These are phyloP conservation scores for Drosera spatulata DNA, from an alignment of 179 eudicot genomes.

Conservation along the genomic window DNA sequence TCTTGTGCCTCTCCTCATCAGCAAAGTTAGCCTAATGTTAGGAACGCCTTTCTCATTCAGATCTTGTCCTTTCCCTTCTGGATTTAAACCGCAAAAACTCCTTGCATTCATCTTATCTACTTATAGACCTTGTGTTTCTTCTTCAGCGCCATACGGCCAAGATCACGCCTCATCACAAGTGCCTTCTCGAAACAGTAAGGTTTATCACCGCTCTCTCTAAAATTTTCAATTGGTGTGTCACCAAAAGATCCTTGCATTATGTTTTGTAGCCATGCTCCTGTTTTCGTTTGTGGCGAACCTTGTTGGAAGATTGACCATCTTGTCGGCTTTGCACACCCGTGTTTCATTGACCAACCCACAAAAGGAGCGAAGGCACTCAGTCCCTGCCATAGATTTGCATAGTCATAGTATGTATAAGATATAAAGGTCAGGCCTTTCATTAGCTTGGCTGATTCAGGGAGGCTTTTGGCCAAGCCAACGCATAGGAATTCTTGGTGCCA, in stretches of 20 bases:
- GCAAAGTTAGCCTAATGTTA: slow-evolving; percentile 27
- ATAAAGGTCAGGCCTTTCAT: slow-evolving; percentile 26
- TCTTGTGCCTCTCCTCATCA: slow-evolving; percentile 34
- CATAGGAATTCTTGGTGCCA: slow-evolving; percentile 38
- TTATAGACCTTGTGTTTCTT: slow-evolving; percentile 18
- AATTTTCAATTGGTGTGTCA: slow-evolving; percentile 10
- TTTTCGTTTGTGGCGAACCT: slow-evolving; percentile 23
- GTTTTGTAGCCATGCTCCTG: slow-evolving; percentile 25
- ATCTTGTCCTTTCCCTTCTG: slow-evolving; percentile 12
- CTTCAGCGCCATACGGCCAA: slow-evolving; percentile 17
- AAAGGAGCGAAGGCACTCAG: too few species aligned
- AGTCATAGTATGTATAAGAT: slow-evolving; percentile 17
- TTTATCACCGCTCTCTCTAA: slow-evolving; percentile 4
- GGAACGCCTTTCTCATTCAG: slow-evolving; percentile 14
- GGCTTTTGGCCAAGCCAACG: slow-evolving; percentile 35
- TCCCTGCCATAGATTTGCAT: too few species aligned
- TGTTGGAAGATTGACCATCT: slow-evolving; percentile 36
- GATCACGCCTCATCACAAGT: slow-evolving; percentile 33
- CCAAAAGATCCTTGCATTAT: slow-evolving; percentile 19
- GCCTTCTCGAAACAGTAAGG: slow-evolving; percentile 34
- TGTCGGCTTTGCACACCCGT: slow-evolving; percentile 15
- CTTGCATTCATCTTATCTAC: slow-evolving; percentile 35
- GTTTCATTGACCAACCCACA: too few species aligned
- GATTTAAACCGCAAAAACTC: slow-evolving; percentile 17
- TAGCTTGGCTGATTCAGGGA: slow-evolving; percentile 23